Percentiles rank a stretch among this genome's conserved stretches.
Evolutionary conservation across 1,139 yeast species (phyloP).

Genomic region (Taphrina communis): DNA sequence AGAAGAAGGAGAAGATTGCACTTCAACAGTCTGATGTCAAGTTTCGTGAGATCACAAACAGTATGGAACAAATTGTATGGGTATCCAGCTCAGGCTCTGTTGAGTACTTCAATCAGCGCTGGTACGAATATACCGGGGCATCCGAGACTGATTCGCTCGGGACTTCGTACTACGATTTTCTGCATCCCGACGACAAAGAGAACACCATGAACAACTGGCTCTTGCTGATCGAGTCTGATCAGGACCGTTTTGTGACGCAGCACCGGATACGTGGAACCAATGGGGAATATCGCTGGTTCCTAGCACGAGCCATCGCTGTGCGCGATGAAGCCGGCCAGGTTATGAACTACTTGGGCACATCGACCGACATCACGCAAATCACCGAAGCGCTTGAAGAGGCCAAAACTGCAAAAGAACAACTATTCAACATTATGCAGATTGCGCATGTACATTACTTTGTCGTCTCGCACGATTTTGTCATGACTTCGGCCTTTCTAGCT

Average conservation of each 20-base stretch:
- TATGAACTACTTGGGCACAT: slow-evolving; percentile 23
- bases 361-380: slow-evolving; percentile 39
- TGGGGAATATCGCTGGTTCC: slow-evolving; percentile 36
- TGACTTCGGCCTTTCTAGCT: slow-evolving; percentile 34
- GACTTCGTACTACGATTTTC: slow-evolving; percentile 22
- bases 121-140: slow-evolving; percentile 39
- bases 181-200: slow-evolving; percentile 37
- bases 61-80: slow-evolving; percentile 38
- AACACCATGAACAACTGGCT: slow-evolving; percentile 39
- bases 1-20: slow-evolving; percentile 31
- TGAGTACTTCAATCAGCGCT: slow-evolving; percentile 29
- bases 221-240: slow-evolving; percentile 12
- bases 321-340: slow-evolving; percentile 14
- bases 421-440: slow-evolving; percentile 39
- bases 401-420: slow-evolving; percentile 33
- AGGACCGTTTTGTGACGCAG: slow-evolving; percentile 32
- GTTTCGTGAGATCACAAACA: slow-evolving; percentile 33
- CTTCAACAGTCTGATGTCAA: slow-evolving; percentile 27
- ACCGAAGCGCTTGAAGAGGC: slow-evolving; percentile 37
- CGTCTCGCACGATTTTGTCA: slow-evolving; percentile 23
- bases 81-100: slow-evolving; percentile 9
- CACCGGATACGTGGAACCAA: slow-evolving; percentile 27
- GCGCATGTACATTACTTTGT: slow-evolving; percentile 40
- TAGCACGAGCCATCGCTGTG: slow-evolving; percentile 36
- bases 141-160: slow-evolving; percentile 22